Conservation (phyloP, 805 yeast genomes). For the Saturnispora hagleri region DNA sequence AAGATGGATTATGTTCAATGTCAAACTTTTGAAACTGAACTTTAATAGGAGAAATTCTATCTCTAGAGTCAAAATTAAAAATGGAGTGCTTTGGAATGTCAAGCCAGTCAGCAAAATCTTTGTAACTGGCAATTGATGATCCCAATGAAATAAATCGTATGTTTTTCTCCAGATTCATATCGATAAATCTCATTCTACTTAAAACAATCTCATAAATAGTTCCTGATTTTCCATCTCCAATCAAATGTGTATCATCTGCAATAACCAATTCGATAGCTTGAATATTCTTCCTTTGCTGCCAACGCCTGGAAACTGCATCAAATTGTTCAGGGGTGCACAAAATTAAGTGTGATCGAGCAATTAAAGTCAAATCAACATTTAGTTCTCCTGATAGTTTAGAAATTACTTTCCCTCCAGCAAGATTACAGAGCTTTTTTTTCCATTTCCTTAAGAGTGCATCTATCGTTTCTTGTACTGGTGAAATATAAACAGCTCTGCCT, state of each 20-base stretch:
- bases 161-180: constrained; percentile 49
- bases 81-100: constrained; percentile 54
- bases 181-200: constrained; percentile 63
- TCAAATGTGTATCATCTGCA: constrained; percentile 61
- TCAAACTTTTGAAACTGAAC: constrained; percentile 45
- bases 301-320: constrained; percentile 62
- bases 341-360: constrained; percentile 57
- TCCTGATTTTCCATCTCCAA: constrained; percentile 53
- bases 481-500: constrained; percentile 67
- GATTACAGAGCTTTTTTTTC: constrained; percentile 36
- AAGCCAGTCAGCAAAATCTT: constrained; percentile 81
- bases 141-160: constrained; percentile 63
- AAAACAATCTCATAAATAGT: constrained; percentile 59
- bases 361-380: constrained; percentile 40
- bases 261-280: constrained; percentile 61
- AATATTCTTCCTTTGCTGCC: constrained; percentile 71
- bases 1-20: constrained; percentile 42
- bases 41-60: constrained; percentile 46
- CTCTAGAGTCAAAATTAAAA: constrained; percentile 62
- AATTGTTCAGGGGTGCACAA: constrained; percentile 76
- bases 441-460: constrained; percentile 42
- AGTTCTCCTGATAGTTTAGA: constrained; percentile 51
- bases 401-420: constrained; percentile 52
- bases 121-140: constrained; percentile 61
- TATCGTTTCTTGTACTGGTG: constrained; percentile 50